Conservation (phyloP, 345 rosid genomes). For the Noccaea bulbosa region DNA sequence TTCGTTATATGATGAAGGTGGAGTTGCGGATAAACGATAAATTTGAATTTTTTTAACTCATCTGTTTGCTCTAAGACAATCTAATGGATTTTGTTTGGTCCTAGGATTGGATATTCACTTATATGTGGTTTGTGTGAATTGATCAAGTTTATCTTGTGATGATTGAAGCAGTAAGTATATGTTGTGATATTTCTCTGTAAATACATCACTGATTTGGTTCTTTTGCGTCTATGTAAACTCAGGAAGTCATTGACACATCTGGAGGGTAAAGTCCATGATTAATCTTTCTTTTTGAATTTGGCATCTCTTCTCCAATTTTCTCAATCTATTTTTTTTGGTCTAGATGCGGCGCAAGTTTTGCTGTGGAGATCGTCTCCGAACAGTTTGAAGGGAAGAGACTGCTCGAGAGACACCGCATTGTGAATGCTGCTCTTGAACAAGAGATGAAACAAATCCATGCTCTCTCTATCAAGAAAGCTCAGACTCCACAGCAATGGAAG, state of each 20-base stretch:
- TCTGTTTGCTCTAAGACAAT: background rate
- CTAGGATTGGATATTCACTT: background rate
- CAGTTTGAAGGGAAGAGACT: constrained; percentile 86
- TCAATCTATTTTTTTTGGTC: background rate
- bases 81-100: background rate
- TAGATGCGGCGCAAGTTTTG: constrained; percentile 92
- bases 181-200: background rate
- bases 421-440: constrained; percentile 74
- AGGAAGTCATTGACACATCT: constrained; percentile 89
- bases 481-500: constrained; percentile 77
- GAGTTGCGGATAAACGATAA: background rate
- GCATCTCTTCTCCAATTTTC: background rate
- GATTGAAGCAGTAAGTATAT: background rate
- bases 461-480: constrained; percentile 78
- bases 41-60: background rate
- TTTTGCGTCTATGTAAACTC: constrained; percentile 16
- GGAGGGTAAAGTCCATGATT: constrained; percentile 67
- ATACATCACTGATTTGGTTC: constrained; percentile 15
- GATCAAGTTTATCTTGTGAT: background rate
- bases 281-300: background rate
- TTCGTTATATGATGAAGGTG: background rate
- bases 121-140: constrained; percentile 2
- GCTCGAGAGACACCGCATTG: constrained; percentile 84
- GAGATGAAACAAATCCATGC: constrained; percentile 95
- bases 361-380: constrained; percentile 66